Evolutionary conservation across 306 rosid genomes (phyloP).

Genomic region (Sicyos edulis): DNA sequence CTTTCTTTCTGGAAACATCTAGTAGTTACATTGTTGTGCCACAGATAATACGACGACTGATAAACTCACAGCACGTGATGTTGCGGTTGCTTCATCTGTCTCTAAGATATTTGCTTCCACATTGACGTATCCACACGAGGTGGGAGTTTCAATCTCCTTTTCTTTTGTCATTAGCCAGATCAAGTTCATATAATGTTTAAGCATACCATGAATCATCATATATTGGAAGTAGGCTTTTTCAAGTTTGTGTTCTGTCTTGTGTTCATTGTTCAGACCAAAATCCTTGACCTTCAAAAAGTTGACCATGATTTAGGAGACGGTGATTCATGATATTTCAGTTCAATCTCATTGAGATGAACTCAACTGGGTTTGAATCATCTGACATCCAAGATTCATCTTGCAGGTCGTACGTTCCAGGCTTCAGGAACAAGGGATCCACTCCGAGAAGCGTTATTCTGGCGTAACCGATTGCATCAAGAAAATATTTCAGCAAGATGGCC

Average conservation of each 20-base stretch:
- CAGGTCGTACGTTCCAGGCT: slow-evolving; percentile 89
- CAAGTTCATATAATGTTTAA: neutral
- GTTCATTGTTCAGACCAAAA: neutral
- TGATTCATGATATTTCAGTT: neutral
- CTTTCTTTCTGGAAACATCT: neutral
- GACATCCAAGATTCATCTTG: slow-evolving; percentile 5
- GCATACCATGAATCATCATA: neutral
- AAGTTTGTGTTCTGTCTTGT: neutral
- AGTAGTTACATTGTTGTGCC: slow-evolving; percentile 9
- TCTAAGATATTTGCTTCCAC: slow-evolving; percentile 89
- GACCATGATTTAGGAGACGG: neutral
- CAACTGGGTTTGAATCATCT: neutral
- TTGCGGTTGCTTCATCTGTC: slow-evolving; percentile 77
- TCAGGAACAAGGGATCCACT: slow-evolving; percentile 82
- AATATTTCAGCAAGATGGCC: slow-evolving; percentile 69
- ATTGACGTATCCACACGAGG: slow-evolving; percentile 91
- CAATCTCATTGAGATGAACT: neutral
- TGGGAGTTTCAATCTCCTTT: slow-evolving; percentile 18
- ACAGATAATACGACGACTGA: slow-evolving; percentile 55
- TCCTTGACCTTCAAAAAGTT: neutral
- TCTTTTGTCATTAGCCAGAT: neutral
- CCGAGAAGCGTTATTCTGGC: slow-evolving; percentile 81
- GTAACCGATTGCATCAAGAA: slow-evolving; percentile 58
- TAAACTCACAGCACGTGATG: slow-evolving; percentile 69
- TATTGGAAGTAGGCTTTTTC: neutral